Evolutionary conservation across 2,329 filamentous ascomycete species (phyloP).

Genomic region (Septoria linicola): DNA sequence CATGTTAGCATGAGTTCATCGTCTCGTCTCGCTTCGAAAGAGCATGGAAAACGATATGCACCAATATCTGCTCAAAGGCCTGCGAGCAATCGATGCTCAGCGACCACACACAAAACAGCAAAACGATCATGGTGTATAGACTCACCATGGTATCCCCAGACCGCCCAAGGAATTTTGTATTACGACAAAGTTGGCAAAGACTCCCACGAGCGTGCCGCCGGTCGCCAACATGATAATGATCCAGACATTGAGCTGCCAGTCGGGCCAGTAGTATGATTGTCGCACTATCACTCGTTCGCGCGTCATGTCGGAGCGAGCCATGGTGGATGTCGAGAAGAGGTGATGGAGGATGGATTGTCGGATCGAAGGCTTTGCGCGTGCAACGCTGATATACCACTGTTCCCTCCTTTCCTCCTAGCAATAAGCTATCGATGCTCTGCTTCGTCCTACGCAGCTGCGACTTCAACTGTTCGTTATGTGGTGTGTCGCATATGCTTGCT

Average conservation of each 20-base stretch:
- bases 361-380: too few relatives aligned
- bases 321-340: conserved; percentile 27
- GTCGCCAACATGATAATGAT: conserved; percentile 62
- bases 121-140: conserved; percentile 2
- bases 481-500: too few relatives aligned
- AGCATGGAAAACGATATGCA: conserved; percentile 4
- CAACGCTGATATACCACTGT: too few relatives aligned
- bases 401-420: too few relatives aligned
- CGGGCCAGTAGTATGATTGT: conserved; percentile 63
- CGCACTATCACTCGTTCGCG: conserved; percentile 45
- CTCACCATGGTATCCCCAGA: conserved; percentile 61
- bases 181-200: conserved; percentile 60
- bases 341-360: too few relatives aligned
- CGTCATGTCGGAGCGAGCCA: conserved; percentile 34
- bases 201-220: conserved; percentile 58
- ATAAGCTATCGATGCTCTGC: too few relatives aligned
- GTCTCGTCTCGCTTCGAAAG: background rate
- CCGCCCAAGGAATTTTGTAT: conserved; percentile 56
- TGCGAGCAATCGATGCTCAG: conserved; percentile 5
- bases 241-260: conserved; percentile 65
- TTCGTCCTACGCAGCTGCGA: too few relatives aligned
- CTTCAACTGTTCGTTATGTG: too few relatives aligned
- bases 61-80: conserved; percentile 14
- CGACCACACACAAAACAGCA: background rate
- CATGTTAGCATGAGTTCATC: background rate